Conservation (phyloP, 176 grass and related monocot genomes). For the Eleusine indica region DNA sequence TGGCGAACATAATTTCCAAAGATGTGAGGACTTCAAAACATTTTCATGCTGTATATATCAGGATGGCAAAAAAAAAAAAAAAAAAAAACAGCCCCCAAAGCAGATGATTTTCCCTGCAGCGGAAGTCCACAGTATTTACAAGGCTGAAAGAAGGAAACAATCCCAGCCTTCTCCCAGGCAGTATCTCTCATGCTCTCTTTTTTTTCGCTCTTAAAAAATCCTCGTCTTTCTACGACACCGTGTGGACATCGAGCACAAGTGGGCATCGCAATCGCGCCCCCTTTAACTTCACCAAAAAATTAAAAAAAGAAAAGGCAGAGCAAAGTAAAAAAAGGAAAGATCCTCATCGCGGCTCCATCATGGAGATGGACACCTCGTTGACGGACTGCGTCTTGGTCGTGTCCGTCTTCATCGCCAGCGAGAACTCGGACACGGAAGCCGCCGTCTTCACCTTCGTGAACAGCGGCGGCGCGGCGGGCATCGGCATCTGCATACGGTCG, state of each 20-base stretch:
- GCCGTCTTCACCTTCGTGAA: conserved; percentile 39
- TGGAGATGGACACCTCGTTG: conserved; percentile 78
- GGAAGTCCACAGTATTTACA: neutral
- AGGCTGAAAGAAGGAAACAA: conserved; percentile 27
- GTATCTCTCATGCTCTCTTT: neutral
- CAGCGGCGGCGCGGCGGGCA: conserved; percentile 47
- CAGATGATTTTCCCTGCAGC: neutral
- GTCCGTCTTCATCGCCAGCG: conserved; percentile 47
- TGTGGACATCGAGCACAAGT: neutral
- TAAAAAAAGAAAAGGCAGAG: neutral
- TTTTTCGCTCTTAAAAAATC: neutral
- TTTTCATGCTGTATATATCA: too few relatives aligned
- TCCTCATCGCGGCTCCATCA: conserved; percentile 62
- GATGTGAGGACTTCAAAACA: too few relatives aligned
- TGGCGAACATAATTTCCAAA: too few relatives aligned
- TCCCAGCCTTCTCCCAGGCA: neutral
- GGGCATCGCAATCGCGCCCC: neutral
- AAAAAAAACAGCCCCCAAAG: neutral
- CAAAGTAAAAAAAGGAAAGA: neutral
- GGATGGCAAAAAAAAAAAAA: neutral
- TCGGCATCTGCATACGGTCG: conserved; percentile 53
- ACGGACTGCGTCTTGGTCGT: conserved; percentile 63
- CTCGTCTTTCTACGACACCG: neutral
- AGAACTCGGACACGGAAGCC: conserved; percentile 43
- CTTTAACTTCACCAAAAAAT: neutral